Evolutionary conservation across 345 rosid species (phyloP).

Genomic region (Capsella bursapastoris): DNA sequence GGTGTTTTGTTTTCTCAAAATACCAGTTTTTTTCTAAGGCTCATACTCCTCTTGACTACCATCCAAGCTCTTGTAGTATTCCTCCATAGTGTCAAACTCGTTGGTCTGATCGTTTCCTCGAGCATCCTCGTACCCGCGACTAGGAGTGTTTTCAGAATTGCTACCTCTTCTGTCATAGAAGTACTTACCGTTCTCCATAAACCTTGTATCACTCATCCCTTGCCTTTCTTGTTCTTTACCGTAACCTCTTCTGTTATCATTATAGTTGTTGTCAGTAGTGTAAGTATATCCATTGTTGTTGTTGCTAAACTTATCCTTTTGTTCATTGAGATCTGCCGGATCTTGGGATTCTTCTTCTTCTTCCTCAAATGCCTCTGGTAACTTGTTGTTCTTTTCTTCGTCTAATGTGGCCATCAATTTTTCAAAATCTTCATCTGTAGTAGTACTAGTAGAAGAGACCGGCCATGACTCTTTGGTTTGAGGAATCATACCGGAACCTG

Average conservation of each 20-base stretch:
- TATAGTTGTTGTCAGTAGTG: slow-evolving; percentile 17
- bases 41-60: slow-evolving; percentile 45
- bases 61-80: slow-evolving; percentile 51
- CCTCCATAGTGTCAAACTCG: slow-evolving; percentile 66
- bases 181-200: slow-evolving; percentile 56
- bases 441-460: slow-evolving; percentile 30
- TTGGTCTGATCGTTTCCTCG: slow-evolving; percentile 39
- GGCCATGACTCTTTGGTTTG: slow-evolving; percentile 52
- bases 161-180: slow-evolving; percentile 39
- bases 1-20: slow-evolving; percentile 10
- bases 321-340: slow-evolving; percentile 28
- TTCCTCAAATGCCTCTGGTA: slow-evolving; percentile 38
- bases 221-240: slow-evolving; percentile 48
- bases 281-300: slow-evolving; percentile 37
- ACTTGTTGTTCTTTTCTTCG: slow-evolving; percentile 39
- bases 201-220: slow-evolving; percentile 73
- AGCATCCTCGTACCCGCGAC: slow-evolving; percentile 25
- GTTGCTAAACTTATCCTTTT: slow-evolving; percentile 31
- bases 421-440: slow-evolving; percentile 43
- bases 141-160: slow-evolving; percentile 24
- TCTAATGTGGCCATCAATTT: slow-evolving; percentile 49
- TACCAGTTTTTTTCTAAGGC: slow-evolving; percentile 46
- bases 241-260: slow-evolving; percentile 40
- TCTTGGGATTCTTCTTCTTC: slow-evolving; percentile 36
- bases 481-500: slow-evolving; percentile 49